Evolutionary conservation across 2,329 filamentous ascomycete species (phyloP).

Genomic region (Sporothrix sp.): DNA sequence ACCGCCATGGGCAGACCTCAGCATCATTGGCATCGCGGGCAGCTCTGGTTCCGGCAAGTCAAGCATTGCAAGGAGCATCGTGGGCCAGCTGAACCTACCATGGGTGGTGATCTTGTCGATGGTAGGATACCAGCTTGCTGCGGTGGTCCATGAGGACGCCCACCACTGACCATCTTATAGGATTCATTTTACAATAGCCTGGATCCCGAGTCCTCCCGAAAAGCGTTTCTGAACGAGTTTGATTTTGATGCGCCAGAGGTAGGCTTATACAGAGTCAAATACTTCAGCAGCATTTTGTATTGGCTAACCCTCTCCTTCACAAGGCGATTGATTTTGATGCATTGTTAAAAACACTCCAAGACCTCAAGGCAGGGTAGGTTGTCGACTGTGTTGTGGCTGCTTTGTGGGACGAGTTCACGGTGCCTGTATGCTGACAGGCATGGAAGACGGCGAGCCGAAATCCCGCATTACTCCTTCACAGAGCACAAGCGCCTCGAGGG

Average conservation of each 20-base stretch:
- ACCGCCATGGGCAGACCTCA: slow-evolving; percentile 91
- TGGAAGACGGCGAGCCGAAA: slow-evolving; percentile 69
- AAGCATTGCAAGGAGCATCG: slow-evolving; percentile 83
- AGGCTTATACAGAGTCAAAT: too few relatives aligned
- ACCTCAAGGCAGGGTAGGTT: slow-evolving; percentile 83
- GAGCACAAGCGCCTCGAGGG: slow-evolving; percentile 72
- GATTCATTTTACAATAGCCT: slow-evolving; percentile 97
- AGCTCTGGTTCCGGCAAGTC: slow-evolving; percentile 94
- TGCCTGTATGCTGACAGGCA: neutral
- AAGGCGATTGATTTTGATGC: slow-evolving; percentile 87
- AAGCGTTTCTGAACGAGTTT: slow-evolving; percentile 82
- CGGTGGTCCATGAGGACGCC: neutral
- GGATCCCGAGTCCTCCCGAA: slow-evolving; percentile 63
- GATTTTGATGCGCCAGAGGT: slow-evolving; percentile 88
- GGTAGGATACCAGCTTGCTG: slow-evolving; percentile 39
- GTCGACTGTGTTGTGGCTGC: neutral
- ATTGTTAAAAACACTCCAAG: slow-evolving; percentile 65
- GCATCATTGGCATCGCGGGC: slow-evolving; percentile 92
- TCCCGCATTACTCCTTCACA: slow-evolving; percentile 90
- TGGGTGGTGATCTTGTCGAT: slow-evolving; percentile 98
- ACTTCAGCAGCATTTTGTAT: too few relatives aligned
- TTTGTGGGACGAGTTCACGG: neutral
- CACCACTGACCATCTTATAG: slow-evolving; percentile 33
- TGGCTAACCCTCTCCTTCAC: too few relatives aligned
- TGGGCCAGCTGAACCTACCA: slow-evolving; percentile 78